Evolutionary conservation across 2,329 filamentous ascomycete genomes (phyloP), one percentile per base, ranked within the genome.

Genomic region (Alternaria sp.): DNA sequence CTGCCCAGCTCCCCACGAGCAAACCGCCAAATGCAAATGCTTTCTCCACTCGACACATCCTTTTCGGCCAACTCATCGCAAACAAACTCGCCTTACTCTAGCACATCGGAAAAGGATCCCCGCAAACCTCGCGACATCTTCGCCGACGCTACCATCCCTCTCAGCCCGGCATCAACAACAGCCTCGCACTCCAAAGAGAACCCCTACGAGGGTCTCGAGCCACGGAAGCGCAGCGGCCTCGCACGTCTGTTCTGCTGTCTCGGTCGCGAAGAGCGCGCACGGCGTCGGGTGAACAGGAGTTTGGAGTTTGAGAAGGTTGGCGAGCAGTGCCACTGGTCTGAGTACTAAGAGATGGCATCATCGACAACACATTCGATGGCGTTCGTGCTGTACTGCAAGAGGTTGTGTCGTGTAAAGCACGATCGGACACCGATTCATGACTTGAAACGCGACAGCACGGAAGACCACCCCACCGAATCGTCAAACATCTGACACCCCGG

Each of bases 231-330:
- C 55, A 78, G 61, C 43, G 71, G 64, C 11, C 64, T 79, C 7
- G 77, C 71, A 11, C 63, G 76, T 10, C 64, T 78, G 5, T 78
- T 79, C 54, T 76, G 71, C 67, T 79, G 77, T 65, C 75, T 79
- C 33, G 76, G 77, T 0, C 63, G 74, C 5, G 74, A 78, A 57
- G 77, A 78, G 56, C 64, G 75, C 6, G 72, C 75, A 10, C 55
- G 74, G 12, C 53, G 76, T 41, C 60, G 70, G 23, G 65, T 69
- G 14, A 45, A 66, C 26, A 51, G 71, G 30, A 66, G 53, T 12
- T 65, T 65, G 21, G 71, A 75, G 47, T 79, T 71, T 54, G 76
- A 78, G 46, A 73, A 75, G 60, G 75, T 78, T 2, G 76, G 76
- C 15, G 71, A 75, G 50, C 62, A 71, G 18, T 53, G 66, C 12